Conservation (phyloP, 768 basidiomycete species). For the Trametes sanguinea region DNA sequence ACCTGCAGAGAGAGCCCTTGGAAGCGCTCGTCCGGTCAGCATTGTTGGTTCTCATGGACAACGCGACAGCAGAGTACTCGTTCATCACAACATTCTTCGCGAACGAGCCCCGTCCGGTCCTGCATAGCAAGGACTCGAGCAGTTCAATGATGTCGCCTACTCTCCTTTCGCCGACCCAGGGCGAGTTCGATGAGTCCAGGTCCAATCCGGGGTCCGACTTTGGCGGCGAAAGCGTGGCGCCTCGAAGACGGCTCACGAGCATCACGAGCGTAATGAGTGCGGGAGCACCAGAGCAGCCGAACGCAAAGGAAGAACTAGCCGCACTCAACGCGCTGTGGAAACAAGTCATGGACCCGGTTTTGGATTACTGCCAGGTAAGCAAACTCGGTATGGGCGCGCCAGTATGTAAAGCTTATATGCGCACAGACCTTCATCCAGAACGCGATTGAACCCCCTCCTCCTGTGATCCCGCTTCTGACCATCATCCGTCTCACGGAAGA, state of each 20-base stretch:
- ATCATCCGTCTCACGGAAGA: slow-evolving; percentile 92
- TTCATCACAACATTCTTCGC: slow-evolving; percentile 86
- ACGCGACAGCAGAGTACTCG: slow-evolving; percentile 88
- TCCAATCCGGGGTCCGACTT: slow-evolving; percentile 51
- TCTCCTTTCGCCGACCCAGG: slow-evolving; percentile 27
- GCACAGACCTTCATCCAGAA: slow-evolving; percentile 67
- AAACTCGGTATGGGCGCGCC: background rate
- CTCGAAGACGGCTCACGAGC: slow-evolving; percentile 24
- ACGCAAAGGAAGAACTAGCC: slow-evolving; percentile 56
- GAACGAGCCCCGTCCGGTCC: slow-evolving; percentile 27
- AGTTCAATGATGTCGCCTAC: slow-evolving; percentile 43
- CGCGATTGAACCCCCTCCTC: slow-evolving; percentile 71
- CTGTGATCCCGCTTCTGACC: slow-evolving; percentile 75
- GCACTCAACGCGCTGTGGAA: slow-evolving; percentile 79
- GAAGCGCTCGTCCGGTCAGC: slow-evolving; percentile 87
- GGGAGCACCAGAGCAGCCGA: slow-evolving; percentile 11
- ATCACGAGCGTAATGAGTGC: slow-evolving; percentile 25
- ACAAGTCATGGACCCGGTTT: slow-evolving; percentile 86
- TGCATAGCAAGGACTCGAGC: slow-evolving; percentile 22
- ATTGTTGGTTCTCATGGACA: slow-evolving; percentile 90
- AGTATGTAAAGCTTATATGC: background rate
- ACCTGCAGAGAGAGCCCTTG: slow-evolving; percentile 68
- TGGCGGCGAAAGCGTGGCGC: slow-evolving; percentile 31
- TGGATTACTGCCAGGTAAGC: slow-evolving; percentile 80
- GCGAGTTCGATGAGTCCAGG: slow-evolving; percentile 30